Base-by-base conservation (phyloP, 148 eudicot genomes). In the Rhododendron mucronatum region DNA sequence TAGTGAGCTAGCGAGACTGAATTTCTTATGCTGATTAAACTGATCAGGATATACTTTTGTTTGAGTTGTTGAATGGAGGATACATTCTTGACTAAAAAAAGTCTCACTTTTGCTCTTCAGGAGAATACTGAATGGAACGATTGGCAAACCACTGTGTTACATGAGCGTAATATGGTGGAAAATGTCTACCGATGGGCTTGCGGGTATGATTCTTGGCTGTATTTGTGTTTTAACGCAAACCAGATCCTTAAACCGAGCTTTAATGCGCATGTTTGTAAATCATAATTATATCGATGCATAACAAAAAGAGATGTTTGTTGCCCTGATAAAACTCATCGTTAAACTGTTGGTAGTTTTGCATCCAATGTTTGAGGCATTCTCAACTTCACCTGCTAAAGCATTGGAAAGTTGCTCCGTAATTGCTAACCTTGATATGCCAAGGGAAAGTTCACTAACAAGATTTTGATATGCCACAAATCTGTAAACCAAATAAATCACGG, bases 101-200 rank as follows among this genome's bases (percentile, higher is more conserved):
- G 37, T 35, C 23, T 87, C 78, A 83, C 85, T 53, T 88, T 48
- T 65, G 61, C 53, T 82, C 37, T 89, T 73, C 84, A 96, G 99
- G 96, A 89, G 88, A 92, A 88, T 86, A 89, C 83, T 26, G 93
- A 95, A 84, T 96, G 98, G 98, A 91, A 81, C 30, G 95, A 93
- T 57, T 96, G 99, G 99, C 96, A 89, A 84, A 84, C 90, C 82
- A 91, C 95, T 37, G 91, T 89, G 88, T 86, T 96, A 78, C 97
- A 93, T 87, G 98, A 95, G 85, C 92, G 96, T 83, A 95, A 94
- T 88, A 82, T 87, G 85, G 84, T 95, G 20, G 96, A 94, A 90
- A 96, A 95, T 86, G 97, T 96, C 63, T 91, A 95, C 75, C 93
- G 96, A 18, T 96, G 99, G 99, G 95, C 94, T 85, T 96, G 99